Base-by-base conservation (phyloP, 148 eudicot species). In the Cornus suecica region DNA sequence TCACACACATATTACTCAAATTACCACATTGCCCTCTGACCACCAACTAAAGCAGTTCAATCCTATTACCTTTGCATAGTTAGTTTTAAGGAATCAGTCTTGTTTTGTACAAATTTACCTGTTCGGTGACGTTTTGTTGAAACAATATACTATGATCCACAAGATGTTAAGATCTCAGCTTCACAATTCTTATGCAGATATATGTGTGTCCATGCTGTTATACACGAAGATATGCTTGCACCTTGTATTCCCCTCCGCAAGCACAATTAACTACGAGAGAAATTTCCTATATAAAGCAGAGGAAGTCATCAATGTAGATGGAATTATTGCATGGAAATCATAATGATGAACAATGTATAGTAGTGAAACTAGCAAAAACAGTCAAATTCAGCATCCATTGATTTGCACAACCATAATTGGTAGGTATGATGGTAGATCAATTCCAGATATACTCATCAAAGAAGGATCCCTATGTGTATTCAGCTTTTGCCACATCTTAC, bases 211-310 rank as follows among this genome's bases (percentile, higher is more conserved):
- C 27, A 56, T 34, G 22, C 16, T 76, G 27, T 70, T 68, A 64
- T 74, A 65, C 68, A 74, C 78, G 66, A 27, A 11, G 27, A 77
- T 63, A 84, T 71, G 80, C 54, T 75, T 82, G 84, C 74, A 92
- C 85, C 74, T 85, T 87, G 89, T 83, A 90, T 77, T 88, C 97
- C 80, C 73, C 85, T 63, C 94, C 97, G 83, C 98, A 94, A 37
- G 80, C 82, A 75, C 97, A 94, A 78, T 75, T 85, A 77, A 89
- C 80, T 0, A 73, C 67, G 65, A 89, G 88, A 10, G 90, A 87
- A 79, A 94, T 83, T 74, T 84, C 94, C 98, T 94, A 84, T 28
- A 70, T 76, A 41, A 71, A 37, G 73, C 27, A 70, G 8, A 22
- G 42, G 42, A 4, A 37, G 4, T 37, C 42, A 3, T 37, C 9